Base-by-base conservation (phyloP, 2,329 filamentous ascomycete species). In the Acarospora socialis region DNA sequence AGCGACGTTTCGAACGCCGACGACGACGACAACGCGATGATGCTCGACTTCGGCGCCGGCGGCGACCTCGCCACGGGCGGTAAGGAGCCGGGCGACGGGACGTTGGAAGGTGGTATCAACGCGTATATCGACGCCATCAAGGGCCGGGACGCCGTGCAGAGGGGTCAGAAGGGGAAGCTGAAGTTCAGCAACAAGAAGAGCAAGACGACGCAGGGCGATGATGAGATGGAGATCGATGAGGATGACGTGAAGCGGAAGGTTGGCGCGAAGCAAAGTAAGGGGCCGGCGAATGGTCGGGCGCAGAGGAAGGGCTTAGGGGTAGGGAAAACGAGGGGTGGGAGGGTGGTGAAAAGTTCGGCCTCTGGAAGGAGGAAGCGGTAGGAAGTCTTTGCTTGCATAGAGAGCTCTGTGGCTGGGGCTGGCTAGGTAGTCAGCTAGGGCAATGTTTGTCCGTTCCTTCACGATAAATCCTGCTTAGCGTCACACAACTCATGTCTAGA, bases 81-180 rank as follows among this genome's bases (percentile, higher is more conserved):
- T 14, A 56, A 54, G 17, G 57, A 55, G 32, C 23, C 23, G 23
- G 38, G 21, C 2, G 35, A 35, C 3, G 31, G n/a, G 8, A 29
- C 24, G 25, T 31, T 41, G 4, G 60, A 59, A 35, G 66, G 62
- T 13, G 75, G 75, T 8, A 71, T 81, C 4, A 68, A 68, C 37
- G 77, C 77, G 14, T 81, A 81, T 50, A 73, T 81, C 23, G 71
- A 73, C 9, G 77, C 77, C 13, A 65, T 81, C 42, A 71, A 72
- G 51, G 70, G 76, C 49, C 70, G 73, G 48, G 73, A 81, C 46
- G 70, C 68, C 2, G 72, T 70, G 12, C 66, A 66, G 46, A 66
- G 74, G 24, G 75, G 76, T 14, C 67, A 73, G 37, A 68, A 73
- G 31, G 77, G 76, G 27, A 71, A 73, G 53, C 60, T 81, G 45